Evolutionary conservation across 2,329 filamentous ascomycete genomes (phyloP), one percentile per base, ranked within the genome.

Genomic region (Alternaria longipes): DNA sequence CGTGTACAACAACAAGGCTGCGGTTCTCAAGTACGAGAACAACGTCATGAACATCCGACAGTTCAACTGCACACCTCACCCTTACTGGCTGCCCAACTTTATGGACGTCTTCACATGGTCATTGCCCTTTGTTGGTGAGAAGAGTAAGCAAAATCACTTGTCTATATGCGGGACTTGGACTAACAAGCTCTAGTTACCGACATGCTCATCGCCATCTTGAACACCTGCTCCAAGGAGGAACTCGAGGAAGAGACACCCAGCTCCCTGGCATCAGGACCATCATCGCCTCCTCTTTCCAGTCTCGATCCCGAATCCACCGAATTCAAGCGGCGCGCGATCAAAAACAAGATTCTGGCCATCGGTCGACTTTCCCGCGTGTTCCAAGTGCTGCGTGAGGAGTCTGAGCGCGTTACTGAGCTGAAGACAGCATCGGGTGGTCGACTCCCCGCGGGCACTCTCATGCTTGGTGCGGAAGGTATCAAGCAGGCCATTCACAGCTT

Each of bases 81-180:
- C 95, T 7, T 99, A 99, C 85, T 99, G 95, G 95, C 87, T 99
- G 50, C 95, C 95, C 56, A 99, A 99, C 84, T 99, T 99, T 78
- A 99, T 99, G 95, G 95, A 99, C 76, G 95, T 99, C 65, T 99
- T 99, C 78, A 99, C 95, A n/a, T 99, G 95, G 95, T 99, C 95
- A 34, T 85, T 99, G 62, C 95, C 95, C 0, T 99, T 99, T 81
- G 95, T 99, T 24, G 94, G 95, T 64, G 95, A 99, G 81, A 99
- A 99, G 86, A 84, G 78, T 81, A 69, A 44, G 77, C 68, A 34
- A 22, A 58, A 16, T 34, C 4, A 14, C 12, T 1, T 5, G 5
- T 41, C 22, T 9, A 9, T 7, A 7, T 7, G 2, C 46, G 1
- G 2, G 16, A 7, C 16, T n/a, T 9, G 22, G 14, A 56, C 74